phyloP scores from a whole-genome alignment of 2,329 filamentous ascomycete species.

The Ophiostoma perfectum region DNA sequence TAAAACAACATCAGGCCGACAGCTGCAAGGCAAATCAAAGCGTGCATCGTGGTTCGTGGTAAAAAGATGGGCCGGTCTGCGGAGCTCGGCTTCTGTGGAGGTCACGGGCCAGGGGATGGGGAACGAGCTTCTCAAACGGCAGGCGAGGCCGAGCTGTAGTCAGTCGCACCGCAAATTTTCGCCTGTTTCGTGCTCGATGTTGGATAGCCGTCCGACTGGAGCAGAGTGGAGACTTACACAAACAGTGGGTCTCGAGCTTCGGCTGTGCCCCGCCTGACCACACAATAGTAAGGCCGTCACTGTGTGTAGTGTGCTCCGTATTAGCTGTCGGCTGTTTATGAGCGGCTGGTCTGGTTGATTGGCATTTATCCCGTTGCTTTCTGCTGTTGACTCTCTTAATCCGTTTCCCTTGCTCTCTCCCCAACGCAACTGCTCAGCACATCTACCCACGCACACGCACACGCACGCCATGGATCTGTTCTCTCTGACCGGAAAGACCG shows the following conservation, averaged over 20 bases:
- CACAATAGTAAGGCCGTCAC: neutral
- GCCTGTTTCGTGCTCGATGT: conserved; percentile 11
- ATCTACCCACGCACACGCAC: neutral
- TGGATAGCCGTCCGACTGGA: conserved; percentile 19
- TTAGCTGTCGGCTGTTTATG: neutral
- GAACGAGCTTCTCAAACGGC: neutral
- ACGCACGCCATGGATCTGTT: conserved; percentile 38
- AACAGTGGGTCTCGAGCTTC: neutral
- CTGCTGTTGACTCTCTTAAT: neutral
- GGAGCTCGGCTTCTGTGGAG: conserved; percentile 16
- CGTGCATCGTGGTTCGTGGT: conserved; percentile 20
- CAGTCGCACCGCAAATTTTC: conserved; percentile 12
- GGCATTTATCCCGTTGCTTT: neutral
- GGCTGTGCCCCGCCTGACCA: neutral
- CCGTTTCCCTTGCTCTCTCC: neutral
- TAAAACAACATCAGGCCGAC: neutral
- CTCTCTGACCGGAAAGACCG: conserved; percentile 52
- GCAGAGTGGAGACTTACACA: conserved; percentile 8
- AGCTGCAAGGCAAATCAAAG: neutral
- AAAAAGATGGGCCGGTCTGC: conserved; percentile 20
- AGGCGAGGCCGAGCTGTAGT: conserved; percentile 2
- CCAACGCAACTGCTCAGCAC: neutral
- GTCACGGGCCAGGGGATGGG: neutral
- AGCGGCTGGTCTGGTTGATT: neutral
- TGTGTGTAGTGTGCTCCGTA: neutral